These are phyloP conservation scores for Mucor indicus DNA, from an alignment of 371 early-diverging fungal species.

Conservation along the genomic window DNA sequence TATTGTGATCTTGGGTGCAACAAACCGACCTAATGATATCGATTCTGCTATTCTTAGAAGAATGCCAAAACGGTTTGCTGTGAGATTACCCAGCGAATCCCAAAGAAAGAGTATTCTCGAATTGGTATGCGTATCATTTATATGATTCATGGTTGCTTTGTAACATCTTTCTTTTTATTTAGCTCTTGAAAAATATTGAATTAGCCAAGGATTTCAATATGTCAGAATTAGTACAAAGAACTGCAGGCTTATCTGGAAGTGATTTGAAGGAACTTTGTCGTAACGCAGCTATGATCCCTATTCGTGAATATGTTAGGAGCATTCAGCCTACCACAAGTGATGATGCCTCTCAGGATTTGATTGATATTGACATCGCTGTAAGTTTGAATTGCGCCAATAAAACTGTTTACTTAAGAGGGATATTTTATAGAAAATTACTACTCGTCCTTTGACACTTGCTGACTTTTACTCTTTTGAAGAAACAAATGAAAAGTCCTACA, in stretches of 20 bases:
- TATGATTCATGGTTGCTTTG: neutral
- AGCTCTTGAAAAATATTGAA: constrained; percentile 73
- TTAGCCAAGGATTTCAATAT: constrained; percentile 73
- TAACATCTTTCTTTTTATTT: neutral
- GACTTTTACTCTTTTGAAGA: constrained; percentile 62
- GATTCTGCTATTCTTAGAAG: constrained; percentile 93
- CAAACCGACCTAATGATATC: constrained; percentile 97
- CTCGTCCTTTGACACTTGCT: constrained; percentile 55
- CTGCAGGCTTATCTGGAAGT: constrained; percentile 89
- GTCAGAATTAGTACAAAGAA: constrained; percentile 68
- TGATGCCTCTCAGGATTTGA: constrained; percentile 33
- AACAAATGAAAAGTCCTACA: constrained; percentile 34
- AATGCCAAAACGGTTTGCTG: constrained; percentile 97
- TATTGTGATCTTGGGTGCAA: constrained; percentile 90
- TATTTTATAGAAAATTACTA: constrained; percentile 43
- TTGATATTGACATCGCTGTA: constrained; percentile 35
- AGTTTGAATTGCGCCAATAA: constrained; percentile 1
- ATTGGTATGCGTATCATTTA: constrained; percentile 49
- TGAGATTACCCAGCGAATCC: constrained; percentile 82
- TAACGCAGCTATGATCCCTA: constrained; percentile 93
- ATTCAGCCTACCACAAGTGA: constrained; percentile 26
- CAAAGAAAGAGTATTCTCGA: constrained; percentile 90
- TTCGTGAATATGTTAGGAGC: constrained; percentile 83
- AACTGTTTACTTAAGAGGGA: neutral
- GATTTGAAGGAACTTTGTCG: constrained; percentile 97